Evolutionary conservation across 768 basidiomycete genomes (phyloP).

Genomic region (Psilocybe azurescens): DNA sequence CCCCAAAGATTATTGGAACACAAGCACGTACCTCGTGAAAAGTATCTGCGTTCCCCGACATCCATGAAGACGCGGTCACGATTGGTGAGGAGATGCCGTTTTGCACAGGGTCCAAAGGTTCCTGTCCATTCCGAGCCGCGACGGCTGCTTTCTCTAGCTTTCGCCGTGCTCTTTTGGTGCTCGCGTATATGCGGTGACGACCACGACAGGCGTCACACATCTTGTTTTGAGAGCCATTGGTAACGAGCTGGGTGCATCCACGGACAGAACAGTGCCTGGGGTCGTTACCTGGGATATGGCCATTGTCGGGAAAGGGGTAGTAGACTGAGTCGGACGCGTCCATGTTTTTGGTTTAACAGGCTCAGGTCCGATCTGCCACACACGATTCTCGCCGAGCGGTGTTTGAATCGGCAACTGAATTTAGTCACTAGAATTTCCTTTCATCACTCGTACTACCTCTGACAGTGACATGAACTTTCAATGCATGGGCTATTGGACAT

Average conservation of each 20-base stretch:
- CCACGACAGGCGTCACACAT: conserved; percentile 60
- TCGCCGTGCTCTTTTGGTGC: conserved; percentile 52
- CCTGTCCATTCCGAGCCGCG: background rate
- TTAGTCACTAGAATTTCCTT: no score
- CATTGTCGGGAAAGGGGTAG: conserved; percentile 8
- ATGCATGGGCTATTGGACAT: no score
- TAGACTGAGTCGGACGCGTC: conserved; percentile 19
- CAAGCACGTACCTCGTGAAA: background rate
- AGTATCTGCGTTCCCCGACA: background rate
- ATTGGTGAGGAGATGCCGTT: background rate
- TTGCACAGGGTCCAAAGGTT: background rate
- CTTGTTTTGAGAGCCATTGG: conserved; percentile 34
- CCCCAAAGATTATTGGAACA: background rate
- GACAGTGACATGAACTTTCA: no score
- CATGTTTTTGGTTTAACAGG: conserved; percentile 12
- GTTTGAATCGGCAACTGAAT: no score
- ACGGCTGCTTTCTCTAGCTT: conserved; percentile 56
- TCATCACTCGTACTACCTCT: no score
- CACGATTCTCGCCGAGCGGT: background rate
- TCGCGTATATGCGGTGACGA: conserved; percentile 56
- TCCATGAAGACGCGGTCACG: background rate
- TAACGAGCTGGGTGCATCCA: conserved; percentile 14
- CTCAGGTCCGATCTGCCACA: conserved; percentile 2
- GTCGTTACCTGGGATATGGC: background rate
- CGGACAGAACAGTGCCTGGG: conserved; percentile 16